A percentile compares a stretch with the other conserved stretches of the same genome.
Conservation (phyloP, 2,329 filamentous ascomycete species). For the Sarocladiaceae sp. region DNA sequence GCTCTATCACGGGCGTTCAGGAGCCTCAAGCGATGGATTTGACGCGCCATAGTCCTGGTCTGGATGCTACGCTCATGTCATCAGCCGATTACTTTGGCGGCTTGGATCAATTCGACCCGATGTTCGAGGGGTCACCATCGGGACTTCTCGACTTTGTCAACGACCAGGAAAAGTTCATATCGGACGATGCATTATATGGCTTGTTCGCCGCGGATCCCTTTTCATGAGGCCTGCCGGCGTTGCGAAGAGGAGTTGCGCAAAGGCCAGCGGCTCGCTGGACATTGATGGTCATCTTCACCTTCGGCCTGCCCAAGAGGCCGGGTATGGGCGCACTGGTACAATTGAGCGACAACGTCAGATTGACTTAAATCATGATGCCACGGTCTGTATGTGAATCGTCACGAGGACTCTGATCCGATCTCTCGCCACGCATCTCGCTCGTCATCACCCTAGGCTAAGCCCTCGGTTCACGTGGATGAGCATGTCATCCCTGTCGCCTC, state of each 20-base stretch:
- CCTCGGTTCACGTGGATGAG: too few relatives aligned
- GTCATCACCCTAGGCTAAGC: too few relatives aligned
- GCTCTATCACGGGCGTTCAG: not conserved
- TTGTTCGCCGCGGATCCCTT: constrained; percentile 1
- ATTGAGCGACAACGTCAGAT: too few relatives aligned
- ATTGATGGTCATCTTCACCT: too few relatives aligned
- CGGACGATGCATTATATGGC: constrained; percentile 4
- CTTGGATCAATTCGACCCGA: constrained; percentile 4
- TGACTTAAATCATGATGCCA: too few relatives aligned
- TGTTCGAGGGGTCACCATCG: constrained; percentile 4
- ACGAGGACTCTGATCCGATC: too few relatives aligned
- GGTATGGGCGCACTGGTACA: too few relatives aligned
- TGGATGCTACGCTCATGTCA: not conserved
- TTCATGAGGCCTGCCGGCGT: not conserved
- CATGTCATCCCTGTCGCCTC: too few relatives aligned
- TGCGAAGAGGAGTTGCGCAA: not conserved
- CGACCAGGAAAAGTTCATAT: constrained; percentile 8
- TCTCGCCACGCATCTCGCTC: too few relatives aligned
- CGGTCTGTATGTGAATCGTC: too few relatives aligned
- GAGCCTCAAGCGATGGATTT: not conserved
- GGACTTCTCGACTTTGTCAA: constrained; percentile 5
- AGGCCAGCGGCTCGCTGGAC: too few relatives aligned
- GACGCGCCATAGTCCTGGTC: not conserved
- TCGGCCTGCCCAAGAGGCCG: too few relatives aligned
- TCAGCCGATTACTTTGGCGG: constrained; percentile 1